Evolutionary conservation across 1,139 yeast species (phyloP), one percentile per base, ranked within the genome.

Genomic region (Kluyveromyces sp.): DNA sequence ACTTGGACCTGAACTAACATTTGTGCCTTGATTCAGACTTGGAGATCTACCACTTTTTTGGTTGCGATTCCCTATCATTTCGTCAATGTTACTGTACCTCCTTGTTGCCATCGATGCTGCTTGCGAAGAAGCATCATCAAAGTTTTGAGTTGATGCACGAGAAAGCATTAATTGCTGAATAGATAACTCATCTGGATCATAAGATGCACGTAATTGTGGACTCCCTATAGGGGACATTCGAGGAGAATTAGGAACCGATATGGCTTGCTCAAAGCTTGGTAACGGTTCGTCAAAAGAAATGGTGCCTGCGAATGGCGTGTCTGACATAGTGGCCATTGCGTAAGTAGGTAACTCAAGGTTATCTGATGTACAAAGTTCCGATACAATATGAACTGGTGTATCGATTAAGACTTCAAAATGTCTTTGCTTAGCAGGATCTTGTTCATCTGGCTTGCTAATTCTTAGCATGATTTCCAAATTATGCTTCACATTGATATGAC

Each of bases 321-420:
- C 30, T 4, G 45, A 34, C 30, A 59, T 67, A 27, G 75, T 73
- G 1, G 73, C 66, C 47, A 74, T 65, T 2, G 78, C 73, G 55
- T 87, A 87, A 34, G 77, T 74, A 0, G 96, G 96, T 45, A 88
- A 71, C 43, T 82, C 86, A 41, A 81, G 71, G 39, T 81, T 81
- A 3, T 76, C 89, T 10, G 74, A 77, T 41, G 73, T 75, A 68
- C 96, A 88, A 52, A 79, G 75, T 28, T 87, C 77, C 46, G 94
- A 83, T 41, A 87, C 72, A 45, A 89, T 70, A 31, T 76, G 73
- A 45, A 89, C 73, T 0, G 96, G 96, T 0, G 96, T 85, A 61
- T 88, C 96, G 40, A 89, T 84, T 45, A 88, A 81, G 41, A 89
- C 95, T 58, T 89, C 96, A 60, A 82, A 89, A 63, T 87, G 95